A percentile compares a stretch with the other conserved stretches of the same genome.
Evolutionary conservation across 352 stramenopile genomes (phyloP).

Genomic region (Globisporangium nagaii): DNA sequence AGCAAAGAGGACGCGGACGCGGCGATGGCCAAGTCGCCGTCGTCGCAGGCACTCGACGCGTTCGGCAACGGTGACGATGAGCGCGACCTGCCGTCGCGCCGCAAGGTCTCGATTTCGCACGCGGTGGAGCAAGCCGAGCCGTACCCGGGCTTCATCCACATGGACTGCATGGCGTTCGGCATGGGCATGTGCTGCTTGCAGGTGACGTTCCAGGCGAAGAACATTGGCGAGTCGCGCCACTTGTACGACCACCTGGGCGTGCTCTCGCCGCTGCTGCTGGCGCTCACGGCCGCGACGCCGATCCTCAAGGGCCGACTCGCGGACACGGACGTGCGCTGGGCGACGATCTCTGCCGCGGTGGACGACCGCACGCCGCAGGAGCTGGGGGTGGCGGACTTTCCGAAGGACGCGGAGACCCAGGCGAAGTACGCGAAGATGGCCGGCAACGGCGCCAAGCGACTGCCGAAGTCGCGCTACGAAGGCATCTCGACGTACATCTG

Average conservation of each 20-base stretch:
- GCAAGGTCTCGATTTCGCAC: conserved; percentile 68
- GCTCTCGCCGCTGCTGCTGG: conserved; percentile 98
- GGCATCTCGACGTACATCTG: conserved; percentile 88
- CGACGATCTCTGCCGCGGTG: conserved; percentile 96
- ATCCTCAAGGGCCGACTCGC: conserved; percentile 93
- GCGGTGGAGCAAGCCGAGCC: conserved; percentile 67
- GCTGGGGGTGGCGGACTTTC: conserved; percentile 33
- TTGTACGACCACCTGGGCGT: conserved; percentile 99
- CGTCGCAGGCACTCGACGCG: conserved; percentile 33
- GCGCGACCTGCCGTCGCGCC: conserved; percentile 39
- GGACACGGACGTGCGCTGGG: conserved; percentile 93
- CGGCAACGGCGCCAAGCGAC: conserved; percentile 86
- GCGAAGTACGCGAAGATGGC: conserved; percentile 90
- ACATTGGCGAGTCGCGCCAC: conserved; percentile 97
- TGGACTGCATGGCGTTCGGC: conserved; percentile 99
- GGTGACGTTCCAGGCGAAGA: conserved; percentile 97
- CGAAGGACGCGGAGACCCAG: conserved; percentile 40
- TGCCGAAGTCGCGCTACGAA: conserved; percentile 96
- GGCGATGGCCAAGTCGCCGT: conserved; percentile 76
- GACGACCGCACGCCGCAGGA: conserved; percentile 93
- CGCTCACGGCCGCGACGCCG: conserved; percentile 97
- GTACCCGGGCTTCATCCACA: conserved; percentile 93
- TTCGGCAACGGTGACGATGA: conserved; percentile 30
- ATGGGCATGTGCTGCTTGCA: conserved; percentile 99
- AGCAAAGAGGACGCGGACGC: conserved; percentile 10